phyloP scores from a whole-genome alignment of 345 rosid species.

The Syzygium aqueum region DNA sequence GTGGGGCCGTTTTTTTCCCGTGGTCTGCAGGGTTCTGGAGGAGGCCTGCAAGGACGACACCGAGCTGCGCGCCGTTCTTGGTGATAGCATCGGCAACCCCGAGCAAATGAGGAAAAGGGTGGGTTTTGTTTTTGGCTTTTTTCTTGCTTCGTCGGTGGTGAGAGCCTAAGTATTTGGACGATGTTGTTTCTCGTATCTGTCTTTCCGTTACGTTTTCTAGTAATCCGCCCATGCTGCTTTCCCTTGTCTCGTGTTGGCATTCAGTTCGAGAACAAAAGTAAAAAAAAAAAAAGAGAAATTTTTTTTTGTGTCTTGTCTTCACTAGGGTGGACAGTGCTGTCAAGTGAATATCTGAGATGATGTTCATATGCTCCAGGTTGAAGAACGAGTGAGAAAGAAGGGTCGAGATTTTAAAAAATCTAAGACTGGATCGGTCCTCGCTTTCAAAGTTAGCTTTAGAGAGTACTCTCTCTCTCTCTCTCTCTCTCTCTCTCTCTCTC shows the following conservation, averaged over 20 bases:
- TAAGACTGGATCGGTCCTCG: constrained; percentile 72
- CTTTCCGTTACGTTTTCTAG: neutral
- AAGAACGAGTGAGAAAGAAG: constrained; percentile 71
- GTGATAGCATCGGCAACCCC: constrained; percentile 87
- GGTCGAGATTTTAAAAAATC: constrained; percentile 65
- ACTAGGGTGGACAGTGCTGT: neutral
- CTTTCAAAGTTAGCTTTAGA: constrained; percentile 84
- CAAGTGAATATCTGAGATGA: neutral
- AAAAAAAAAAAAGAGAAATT: neutral
- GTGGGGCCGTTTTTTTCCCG: neutral
- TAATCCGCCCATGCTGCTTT: neutral
- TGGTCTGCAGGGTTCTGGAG: constrained; percentile 45
- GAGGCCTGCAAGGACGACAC: constrained; percentile 70
- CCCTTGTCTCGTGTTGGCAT: neutral
- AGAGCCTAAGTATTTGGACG: neutral
- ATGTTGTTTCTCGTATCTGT: neutral
- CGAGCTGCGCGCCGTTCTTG: constrained; percentile 79
- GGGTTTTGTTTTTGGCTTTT: neutral
- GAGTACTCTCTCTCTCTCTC: constrained; percentile 5
- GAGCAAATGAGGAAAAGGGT: constrained; percentile 84
- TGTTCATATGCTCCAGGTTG: constrained; percentile 34
- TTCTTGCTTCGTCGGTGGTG: neutral
- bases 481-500: neutral
- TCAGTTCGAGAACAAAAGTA: neutral
- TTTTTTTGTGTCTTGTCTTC: neutral